A percentile compares a stretch with the other conserved stretches of the same genome.
Conservation (phyloP, 331 rosid genomes). For the Erythrophleum ivorense region DNA sequence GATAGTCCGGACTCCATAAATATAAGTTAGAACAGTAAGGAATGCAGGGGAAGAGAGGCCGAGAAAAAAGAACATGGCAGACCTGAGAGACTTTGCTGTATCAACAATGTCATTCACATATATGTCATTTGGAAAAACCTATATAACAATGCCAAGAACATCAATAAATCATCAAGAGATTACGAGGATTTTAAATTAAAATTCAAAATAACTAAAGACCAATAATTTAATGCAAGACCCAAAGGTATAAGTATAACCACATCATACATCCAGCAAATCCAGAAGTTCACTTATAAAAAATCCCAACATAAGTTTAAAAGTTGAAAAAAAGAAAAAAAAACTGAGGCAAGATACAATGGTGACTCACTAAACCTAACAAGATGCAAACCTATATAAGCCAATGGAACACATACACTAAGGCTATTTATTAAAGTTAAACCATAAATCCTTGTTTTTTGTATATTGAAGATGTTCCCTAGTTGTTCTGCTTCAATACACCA, state of each 20-base stretch:
- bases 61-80: constrained; percentile 33
- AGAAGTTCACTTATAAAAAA: not conserved
- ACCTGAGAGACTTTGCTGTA: constrained; percentile 74
- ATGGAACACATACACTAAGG: constrained; percentile 2
- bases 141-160: constrained; percentile 40
- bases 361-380: constrained; percentile 24
- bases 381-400: constrained; percentile 16
- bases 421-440: constrained; percentile 22
- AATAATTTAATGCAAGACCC: constrained; percentile 21
- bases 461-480: not conserved
- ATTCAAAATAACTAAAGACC: constrained; percentile 15
- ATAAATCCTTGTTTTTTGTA: not conserved
- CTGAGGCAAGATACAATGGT: not conserved
- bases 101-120: constrained; percentile 66
- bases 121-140: constrained; percentile 88
- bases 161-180: constrained; percentile 33
- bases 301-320: constrained; percentile 5
- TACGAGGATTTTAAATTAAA: constrained; percentile 1
- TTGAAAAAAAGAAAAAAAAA: not conserved
- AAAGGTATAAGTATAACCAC: not conserved
- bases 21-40: constrained; percentile 23
- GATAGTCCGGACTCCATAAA: constrained; percentile 28
- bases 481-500: constrained; percentile 7
- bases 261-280: constrained; percentile 34
- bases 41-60: not conserved